Base-by-base conservation (phyloP, 805 yeast genomes). In the Candida sonorensis region DNA sequence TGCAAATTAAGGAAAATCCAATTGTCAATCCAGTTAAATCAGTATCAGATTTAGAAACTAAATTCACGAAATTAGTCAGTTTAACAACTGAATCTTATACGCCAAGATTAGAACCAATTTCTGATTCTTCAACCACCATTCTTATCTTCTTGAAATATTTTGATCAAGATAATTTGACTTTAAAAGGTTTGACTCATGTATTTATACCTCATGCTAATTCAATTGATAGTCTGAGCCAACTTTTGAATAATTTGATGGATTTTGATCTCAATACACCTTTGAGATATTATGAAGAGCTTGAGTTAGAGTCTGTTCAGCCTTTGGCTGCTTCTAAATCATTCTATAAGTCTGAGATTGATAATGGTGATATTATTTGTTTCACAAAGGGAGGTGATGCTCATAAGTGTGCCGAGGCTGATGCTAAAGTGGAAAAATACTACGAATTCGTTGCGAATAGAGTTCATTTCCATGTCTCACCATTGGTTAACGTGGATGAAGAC, bases 121-220 rank as follows among this genome's bases (percentile, higher is more conserved):
- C 42, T 3, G 50, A 45, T 21, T 33, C 44, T 17, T 34, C 48
- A 4, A 44, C 45, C 18, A 51, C 57, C 6, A 42, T 39, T 17
- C 20, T 37, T 26, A 23, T 42, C 34, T 27, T 60, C 41, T 31
- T 60, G 26, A 35, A 57, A 55, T 34, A 45, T 53, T 17, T 33
- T 68, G 23, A 86, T 48, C 67, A 66, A 2, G 49, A 51, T 4
- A 45, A 57, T 0, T 81, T 76, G 50, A 52, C 63, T 5, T 51
- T 85, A n/a, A 56, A 52, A n/a, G 94, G 95, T 1, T 57, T 81
- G 13, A 71, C 83, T 0, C 82, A 83, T 45, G 51, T 66, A 4
- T 55, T 66, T 13, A 75, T 81, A 1, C 54, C 67, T 10, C 67
- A 67, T 31, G 69, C 68, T 29, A 72, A 69, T 14, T 47, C 53